A percentile compares a stretch with the other conserved stretches of the same genome.
Evolutionary conservation across 2,329 filamentous ascomycete genomes (phyloP).

Genomic region (Juglanconis juglandina): DNA sequence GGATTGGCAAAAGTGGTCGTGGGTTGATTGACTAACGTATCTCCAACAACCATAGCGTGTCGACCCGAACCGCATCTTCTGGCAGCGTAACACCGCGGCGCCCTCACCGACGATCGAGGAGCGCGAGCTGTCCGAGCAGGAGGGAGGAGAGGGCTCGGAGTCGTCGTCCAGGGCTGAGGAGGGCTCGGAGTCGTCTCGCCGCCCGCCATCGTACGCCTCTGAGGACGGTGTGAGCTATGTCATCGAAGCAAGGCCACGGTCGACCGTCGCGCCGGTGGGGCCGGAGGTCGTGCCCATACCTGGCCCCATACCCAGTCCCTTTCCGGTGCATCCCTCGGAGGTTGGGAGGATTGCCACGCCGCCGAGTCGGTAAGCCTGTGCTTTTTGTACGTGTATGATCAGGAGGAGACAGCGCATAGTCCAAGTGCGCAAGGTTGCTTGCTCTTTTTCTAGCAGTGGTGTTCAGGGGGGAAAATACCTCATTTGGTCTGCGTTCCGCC

Average conservation of each 20-base stretch:
- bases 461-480: slow-evolving; percentile 1
- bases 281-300: slow-evolving; percentile 3
- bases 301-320: slow-evolving; percentile 31
- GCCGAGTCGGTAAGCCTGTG: slow-evolving; percentile 22
- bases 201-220: slow-evolving; percentile 73
- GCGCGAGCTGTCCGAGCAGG: slow-evolving; percentile 22
- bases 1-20: too few species aligned
- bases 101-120: slow-evolving; percentile 12
- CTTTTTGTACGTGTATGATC: background rate
- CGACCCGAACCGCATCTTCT: slow-evolving; percentile 77
- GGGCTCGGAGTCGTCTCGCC: slow-evolving; percentile 22
- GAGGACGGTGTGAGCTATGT: slow-evolving; percentile 74
- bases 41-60: slow-evolving; percentile 51
- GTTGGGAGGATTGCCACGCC: slow-evolving; percentile 26
- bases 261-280: slow-evolving; percentile 43
- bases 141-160: slow-evolving; percentile 8
- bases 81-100: slow-evolving; percentile 61
- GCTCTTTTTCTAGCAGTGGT: slow-evolving; percentile 9
- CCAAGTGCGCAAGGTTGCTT: background rate
- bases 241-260: slow-evolving; percentile 62
- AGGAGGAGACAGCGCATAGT: background rate
- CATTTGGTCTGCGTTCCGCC: too few species aligned
- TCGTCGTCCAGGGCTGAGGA: slow-evolving; percentile 9
- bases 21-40: background rate
- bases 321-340: slow-evolving; percentile 49